phyloP scores from a whole-genome alignment of 2,329 filamentous ascomycete genomes.

The Malbranchea zuffiana region DNA sequence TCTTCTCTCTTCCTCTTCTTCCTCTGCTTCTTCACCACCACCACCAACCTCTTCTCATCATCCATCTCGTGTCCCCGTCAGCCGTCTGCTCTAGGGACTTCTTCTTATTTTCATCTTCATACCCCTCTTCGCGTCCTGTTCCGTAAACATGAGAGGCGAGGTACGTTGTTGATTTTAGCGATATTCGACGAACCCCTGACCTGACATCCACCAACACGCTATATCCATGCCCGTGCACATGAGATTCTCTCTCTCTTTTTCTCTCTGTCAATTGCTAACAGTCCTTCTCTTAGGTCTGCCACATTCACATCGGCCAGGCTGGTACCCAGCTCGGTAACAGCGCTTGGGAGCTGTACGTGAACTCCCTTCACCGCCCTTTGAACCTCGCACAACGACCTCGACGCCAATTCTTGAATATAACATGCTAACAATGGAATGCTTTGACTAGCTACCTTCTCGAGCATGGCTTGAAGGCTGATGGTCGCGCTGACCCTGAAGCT shows the following conservation, averaged over 20 bases:
- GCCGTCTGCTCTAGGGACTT: neutral
- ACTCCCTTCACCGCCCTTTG: slow-evolving; percentile 18
- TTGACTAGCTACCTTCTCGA: slow-evolving; percentile 50
- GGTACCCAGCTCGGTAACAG: slow-evolving; percentile 57
- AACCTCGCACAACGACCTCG: slow-evolving; percentile 8
- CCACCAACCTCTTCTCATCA: neutral
- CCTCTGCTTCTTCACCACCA: neutral
- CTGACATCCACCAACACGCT: slow-evolving; percentile 14
- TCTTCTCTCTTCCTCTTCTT: slow-evolving; percentile 4
- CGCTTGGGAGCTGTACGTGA: slow-evolving; percentile 56
- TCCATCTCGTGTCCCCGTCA: neutral
- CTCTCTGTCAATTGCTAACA: slow-evolving; percentile 6
- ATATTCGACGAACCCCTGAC: slow-evolving; percentile 15
- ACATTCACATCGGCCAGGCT: slow-evolving; percentile 59
- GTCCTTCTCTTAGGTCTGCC: slow-evolving; percentile 44
- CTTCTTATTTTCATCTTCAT: neutral
- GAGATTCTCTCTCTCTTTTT: no score
- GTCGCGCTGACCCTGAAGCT: slow-evolving; percentile 46
- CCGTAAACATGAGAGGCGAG: slow-evolving; percentile 28
- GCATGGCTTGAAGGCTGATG: slow-evolving; percentile 53
- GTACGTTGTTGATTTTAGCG: slow-evolving; percentile 18
- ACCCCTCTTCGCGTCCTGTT: neutral
- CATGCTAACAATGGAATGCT: no score
- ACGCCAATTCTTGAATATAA: slow-evolving; percentile 1
- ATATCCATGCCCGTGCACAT: slow-evolving; percentile 4